Evolutionary conservation across 441 rosid genomes (phyloP), one percentile per base, ranked within the genome.

Genomic region (Aleurites moluccanus): DNA sequence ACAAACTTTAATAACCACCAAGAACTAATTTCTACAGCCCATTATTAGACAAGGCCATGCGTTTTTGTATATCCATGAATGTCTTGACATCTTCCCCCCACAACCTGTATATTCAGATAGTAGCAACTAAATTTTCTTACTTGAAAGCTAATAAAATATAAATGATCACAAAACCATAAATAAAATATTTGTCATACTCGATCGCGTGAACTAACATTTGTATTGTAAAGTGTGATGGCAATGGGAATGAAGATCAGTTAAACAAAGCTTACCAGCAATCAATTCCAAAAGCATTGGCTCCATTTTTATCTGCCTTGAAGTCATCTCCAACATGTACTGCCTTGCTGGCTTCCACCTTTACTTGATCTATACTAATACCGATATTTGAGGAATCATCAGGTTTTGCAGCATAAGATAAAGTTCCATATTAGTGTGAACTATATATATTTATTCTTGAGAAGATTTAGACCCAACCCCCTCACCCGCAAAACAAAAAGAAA

Each of bases 291-390:
- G n/a, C n/a, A n/a, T n/a, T n/a, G n/a, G n/a, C n/a, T n/a, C n/a
- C n/a, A n/a, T n/a, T n/a, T n/a, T n/a, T n/a, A n/a, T n/a, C n/a
- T n/a, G n/a, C n/a, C n/a, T n/a, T n/a, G n/a, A n/a, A n/a, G n/a
- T n/a, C 93, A 77, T 94, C 98, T 75, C 98, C 97, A 0, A 90
- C 83, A 76, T 92, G 97, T 23, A 94, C 86, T 64, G 86, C 87
- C 68, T 81, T 90, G 76, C 78, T 78, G 74, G 88, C 88, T 75
- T 84, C 87, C 60, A 82, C 83, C 67, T 70, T 72, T 50, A 87
- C 76, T 86, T 87, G 83, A 75, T 88, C 98, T 92, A 78, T 76
- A 77, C 61, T 15, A 79, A 60, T 69, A 57, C 56, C 60, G 61
- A n/a, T 44, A n/a, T 50, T 27, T 21, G 28, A 65, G 15, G 40